phyloP scores from a whole-genome alignment of 306 rosid species.

The Gleditsia sinensis region DNA sequence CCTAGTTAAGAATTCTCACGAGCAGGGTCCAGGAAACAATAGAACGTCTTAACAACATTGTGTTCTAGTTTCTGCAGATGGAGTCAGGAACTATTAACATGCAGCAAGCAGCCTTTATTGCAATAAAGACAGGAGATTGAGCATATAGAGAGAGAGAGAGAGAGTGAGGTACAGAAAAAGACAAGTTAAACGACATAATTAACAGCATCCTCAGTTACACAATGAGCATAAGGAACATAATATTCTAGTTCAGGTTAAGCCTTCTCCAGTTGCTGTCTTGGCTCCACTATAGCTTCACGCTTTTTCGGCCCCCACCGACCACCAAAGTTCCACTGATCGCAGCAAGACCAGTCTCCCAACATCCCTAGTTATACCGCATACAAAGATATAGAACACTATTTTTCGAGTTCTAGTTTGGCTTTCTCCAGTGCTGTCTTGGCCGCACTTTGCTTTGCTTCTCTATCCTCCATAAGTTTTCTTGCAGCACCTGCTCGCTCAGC shows the following conservation, averaged over 20 bases:
- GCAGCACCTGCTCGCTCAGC: neutral
- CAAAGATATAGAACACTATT: neutral
- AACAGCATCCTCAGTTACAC: neutral
- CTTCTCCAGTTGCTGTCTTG: too few species aligned
- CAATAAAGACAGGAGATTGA: neutral
- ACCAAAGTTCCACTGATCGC: too few species aligned
- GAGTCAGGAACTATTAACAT: neutral
- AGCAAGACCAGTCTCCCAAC: too few species aligned
- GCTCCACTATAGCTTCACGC: too few species aligned
- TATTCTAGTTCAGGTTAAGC: neutral
- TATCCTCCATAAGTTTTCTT: conserved; percentile 9
- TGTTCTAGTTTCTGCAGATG: neutral
- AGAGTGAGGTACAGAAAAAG: too few species aligned
- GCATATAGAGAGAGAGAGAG: too few species aligned
- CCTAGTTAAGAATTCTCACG: too few species aligned
- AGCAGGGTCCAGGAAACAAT: too few species aligned
- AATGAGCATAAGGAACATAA: neutral
- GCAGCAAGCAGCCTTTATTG: neutral
- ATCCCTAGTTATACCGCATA: neutral
- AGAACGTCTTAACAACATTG: neutral
- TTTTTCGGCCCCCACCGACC: too few species aligned
- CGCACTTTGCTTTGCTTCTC: conserved; percentile 13
- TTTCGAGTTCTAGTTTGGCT: conserved; percentile 31
- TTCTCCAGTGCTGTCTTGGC: conserved; percentile 26
- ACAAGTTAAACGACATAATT: neutral